These are phyloP conservation scores for Fusarium albidum DNA, from an alignment of 2,329 filamentous ascomycete species.

Conservation along the genomic window DNA sequence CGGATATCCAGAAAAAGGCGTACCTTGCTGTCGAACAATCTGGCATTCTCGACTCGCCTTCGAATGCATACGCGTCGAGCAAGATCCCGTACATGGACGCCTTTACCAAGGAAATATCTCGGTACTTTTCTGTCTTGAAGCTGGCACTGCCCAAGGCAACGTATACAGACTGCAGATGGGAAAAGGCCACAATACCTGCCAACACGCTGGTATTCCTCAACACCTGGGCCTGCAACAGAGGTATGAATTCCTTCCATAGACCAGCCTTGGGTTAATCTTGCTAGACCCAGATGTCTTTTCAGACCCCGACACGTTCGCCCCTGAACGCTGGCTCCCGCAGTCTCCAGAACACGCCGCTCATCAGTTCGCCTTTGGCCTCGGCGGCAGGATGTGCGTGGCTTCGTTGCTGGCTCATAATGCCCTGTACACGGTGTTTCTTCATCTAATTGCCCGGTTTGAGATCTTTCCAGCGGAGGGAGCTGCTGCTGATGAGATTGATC, in stretches of 20 bases:
- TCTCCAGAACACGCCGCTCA: slow-evolving; percentile 47
- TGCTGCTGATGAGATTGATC: slow-evolving; percentile 30
- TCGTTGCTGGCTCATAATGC: slow-evolving; percentile 62
- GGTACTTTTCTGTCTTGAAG: slow-evolving; percentile 71
- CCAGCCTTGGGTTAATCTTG: no score
- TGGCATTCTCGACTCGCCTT: background rate
- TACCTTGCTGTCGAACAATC: slow-evolving; percentile 8
- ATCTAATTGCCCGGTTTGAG: slow-evolving; percentile 53
- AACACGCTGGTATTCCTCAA: slow-evolving; percentile 55
- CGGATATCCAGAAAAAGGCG: slow-evolving; percentile 39
- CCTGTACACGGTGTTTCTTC: slow-evolving; percentile 60
- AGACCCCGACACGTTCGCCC: slow-evolving; percentile 67
- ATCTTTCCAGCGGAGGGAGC: slow-evolving; percentile 46
- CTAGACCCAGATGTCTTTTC: slow-evolving; percentile 69
- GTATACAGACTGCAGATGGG: slow-evolving; percentile 36
- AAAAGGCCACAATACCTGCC: slow-evolving; percentile 54
- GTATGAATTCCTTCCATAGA: slow-evolving; percentile 20
- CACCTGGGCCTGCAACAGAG: slow-evolving; percentile 41
- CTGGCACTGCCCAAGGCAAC: slow-evolving; percentile 68
- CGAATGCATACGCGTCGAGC: slow-evolving; percentile 46
- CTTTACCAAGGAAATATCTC: slow-evolving; percentile 69
- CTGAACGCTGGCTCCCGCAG: slow-evolving; percentile 52
- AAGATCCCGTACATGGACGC: slow-evolving; percentile 72
- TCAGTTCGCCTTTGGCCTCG: slow-evolving; percentile 63
- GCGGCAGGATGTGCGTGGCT: slow-evolving; percentile 63